Evolutionary conservation across 768 basidiomycete genomes (phyloP), one percentile per base, ranked within the genome.

Genomic region (Suillus bovinus): DNA sequence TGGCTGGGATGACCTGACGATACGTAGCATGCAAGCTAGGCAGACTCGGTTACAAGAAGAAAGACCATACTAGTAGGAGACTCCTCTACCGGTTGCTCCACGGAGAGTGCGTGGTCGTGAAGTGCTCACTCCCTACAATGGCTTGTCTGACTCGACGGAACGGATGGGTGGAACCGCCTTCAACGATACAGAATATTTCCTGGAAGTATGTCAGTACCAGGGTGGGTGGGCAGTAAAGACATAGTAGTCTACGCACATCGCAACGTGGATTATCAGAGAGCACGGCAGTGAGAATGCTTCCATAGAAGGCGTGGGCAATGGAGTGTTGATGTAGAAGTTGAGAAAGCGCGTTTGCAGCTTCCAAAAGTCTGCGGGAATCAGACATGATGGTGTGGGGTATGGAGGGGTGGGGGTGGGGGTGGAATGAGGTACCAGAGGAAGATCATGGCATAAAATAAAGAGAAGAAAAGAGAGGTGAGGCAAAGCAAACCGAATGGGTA

Each of bases 141-240:
- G 92, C 91, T 66, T 93, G 89, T 61, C 92, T 86, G 52, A 91
- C 89, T 62, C 88, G 85, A 62, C 90, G 85, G 72, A 93, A 94
- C 0, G 91, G 88, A 72, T 93, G 87, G 0, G 81, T 74, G 39
- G 84, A 74, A n/a, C 87, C 85, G 52, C 86, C 86, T 74, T 93
- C 88, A 64, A 93, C 91, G 71, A 94, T 87, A 73, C 92, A 94
- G 65, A 81, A 87, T 59, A 94, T 89, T 76, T 94, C 92, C 93
- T 94, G 74, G 6, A 20, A 52, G 29, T 46, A 31, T 20, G 42
- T 72, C 62, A 70, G 67, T 31, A 60, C 17, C 42, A 24, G 24
- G 1, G 14, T 22, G 31, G 36, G 33, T 34, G 17, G 36, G 5
- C 22, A 59, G 27, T 17, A 50, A 61, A 39, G 62, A 36, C 46